phyloP scores from a whole-genome alignment of 1,284 basidiomycete genomes.

The Lentinus polychrous region DNA sequence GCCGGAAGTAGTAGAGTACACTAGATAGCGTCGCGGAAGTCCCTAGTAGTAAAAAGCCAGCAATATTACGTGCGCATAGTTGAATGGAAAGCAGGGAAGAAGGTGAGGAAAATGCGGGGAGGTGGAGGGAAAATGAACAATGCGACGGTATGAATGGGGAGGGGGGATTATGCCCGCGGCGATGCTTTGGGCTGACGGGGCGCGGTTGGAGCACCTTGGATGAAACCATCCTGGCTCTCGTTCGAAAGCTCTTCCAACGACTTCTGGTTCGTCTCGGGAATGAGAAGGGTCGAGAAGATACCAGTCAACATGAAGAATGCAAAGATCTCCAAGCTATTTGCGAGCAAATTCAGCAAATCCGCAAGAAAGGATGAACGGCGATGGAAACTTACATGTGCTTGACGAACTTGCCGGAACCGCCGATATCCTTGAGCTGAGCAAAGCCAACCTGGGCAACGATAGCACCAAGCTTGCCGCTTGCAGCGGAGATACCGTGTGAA shows the following conservation, averaged over 20 bases:
- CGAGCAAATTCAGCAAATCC: slow-evolving; percentile 2
- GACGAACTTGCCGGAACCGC: slow-evolving; percentile 52
- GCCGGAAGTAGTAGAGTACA: not conserved
- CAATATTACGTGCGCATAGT: not conserved
- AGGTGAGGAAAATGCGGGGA: not conserved
- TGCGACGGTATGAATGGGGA: not conserved
- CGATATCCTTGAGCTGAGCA: slow-evolving; percentile 61
- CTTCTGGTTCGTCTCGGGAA: slow-evolving; percentile 70
- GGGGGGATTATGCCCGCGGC: not conserved
- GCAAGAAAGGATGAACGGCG: slow-evolving; percentile 1
- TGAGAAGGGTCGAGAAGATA: slow-evolving; percentile 67
- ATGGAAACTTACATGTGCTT: slow-evolving; percentile 48
- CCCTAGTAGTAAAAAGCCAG: not conserved
- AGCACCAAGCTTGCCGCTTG: slow-evolving; percentile 78
- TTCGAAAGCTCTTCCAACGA: slow-evolving; percentile 68
- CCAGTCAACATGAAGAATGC: slow-evolving; percentile 80
- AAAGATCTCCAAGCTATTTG: slow-evolving; percentile 55
- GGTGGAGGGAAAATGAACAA: not conserved
- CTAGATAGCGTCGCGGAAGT: not conserved
- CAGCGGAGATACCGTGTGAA: slow-evolving; percentile 81
- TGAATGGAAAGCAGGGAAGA: not conserved
- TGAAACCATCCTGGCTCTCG: slow-evolving; percentile 62
- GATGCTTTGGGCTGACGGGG: not conserved
- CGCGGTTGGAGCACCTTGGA: slow-evolving; percentile 18
- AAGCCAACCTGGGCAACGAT: slow-evolving; percentile 81